phyloP scores from a whole-genome alignment of 805 yeast genomes.

The Candida awuae region DNA sequence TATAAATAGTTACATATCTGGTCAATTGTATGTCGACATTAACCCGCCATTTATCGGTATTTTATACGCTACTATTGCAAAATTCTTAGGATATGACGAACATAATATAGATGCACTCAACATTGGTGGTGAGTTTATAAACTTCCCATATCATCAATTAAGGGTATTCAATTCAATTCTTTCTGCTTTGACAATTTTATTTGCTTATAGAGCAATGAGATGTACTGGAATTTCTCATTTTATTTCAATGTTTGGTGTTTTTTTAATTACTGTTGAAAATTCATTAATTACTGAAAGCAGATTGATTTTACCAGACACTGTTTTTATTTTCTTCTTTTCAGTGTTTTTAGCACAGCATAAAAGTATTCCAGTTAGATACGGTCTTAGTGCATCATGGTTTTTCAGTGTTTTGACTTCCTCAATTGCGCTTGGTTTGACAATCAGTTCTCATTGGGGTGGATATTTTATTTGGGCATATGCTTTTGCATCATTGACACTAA shows the following conservation, averaged over 20 bases:
- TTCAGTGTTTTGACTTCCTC: constrained; percentile 41
- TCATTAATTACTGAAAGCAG: constrained; percentile 58
- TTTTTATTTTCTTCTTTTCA: constrained; percentile 37
- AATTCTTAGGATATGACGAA: constrained; percentile 43
- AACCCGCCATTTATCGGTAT: constrained; percentile 78
- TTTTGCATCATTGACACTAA: constrained; percentile 21
- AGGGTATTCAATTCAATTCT: constrained; percentile 49
- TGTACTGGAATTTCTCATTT: constrained; percentile 44
- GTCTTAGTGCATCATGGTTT: constrained; percentile 47
- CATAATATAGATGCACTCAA: constrained; percentile 20
- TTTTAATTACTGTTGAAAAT: constrained; percentile 53
- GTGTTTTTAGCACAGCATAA: constrained; percentile 33
- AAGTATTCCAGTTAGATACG: constrained; percentile 25
- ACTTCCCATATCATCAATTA: constrained; percentile 48
- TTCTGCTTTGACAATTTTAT: constrained; percentile 45
- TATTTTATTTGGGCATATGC: constrained; percentile 36
- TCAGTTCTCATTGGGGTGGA: constrained; percentile 68
- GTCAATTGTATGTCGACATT: constrained; percentile 61
- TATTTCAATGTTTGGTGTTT: constrained; percentile 44
- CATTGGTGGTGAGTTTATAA: constrained; percentile 15
- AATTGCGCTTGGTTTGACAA: constrained; percentile 42
- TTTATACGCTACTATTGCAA: constrained; percentile 56
- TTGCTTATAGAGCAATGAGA: constrained; percentile 49
- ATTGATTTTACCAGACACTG: constrained; percentile 38
- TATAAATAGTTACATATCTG: constrained; percentile 61